Percentiles rank a stretch among this genome's conserved stretches.
phyloP scores from a whole-genome alignment of 306 rosid genomes.

The Trifolium pratense region DNA sequence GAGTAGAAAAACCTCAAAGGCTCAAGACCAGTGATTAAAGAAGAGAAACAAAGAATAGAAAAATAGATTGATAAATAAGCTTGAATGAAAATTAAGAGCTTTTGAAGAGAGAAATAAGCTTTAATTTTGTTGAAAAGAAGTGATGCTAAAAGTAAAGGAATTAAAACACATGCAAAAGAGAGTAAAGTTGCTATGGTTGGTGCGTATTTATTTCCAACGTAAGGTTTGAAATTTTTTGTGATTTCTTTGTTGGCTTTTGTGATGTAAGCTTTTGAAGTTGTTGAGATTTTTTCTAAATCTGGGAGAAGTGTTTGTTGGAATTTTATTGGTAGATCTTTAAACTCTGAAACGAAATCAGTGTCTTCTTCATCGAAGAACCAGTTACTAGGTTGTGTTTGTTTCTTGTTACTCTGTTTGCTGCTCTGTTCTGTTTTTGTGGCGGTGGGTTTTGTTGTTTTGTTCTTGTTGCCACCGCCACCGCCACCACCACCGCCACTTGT shows the following conservation, averaged over 20 bases:
- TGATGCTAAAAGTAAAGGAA: conserved; percentile 77
- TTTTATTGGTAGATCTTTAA: conserved; percentile 63
- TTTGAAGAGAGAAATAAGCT: conserved; percentile 91
- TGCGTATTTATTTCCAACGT: conserved; percentile 86
- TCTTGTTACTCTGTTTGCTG: conserved; percentile 38
- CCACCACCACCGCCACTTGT: conserved; percentile 18
- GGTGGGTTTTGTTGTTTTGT: conserved; percentile 70
- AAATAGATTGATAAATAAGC: conserved; percentile 85
- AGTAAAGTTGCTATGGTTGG: conserved; percentile 69
- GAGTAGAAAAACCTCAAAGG: conserved; percentile 87
- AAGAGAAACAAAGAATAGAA: conserved; percentile 69
- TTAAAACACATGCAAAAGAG: conserved; percentile 63
- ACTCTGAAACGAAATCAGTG: conserved; percentile 63
- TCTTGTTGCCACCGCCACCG: conserved; percentile 43
- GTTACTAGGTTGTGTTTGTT: conserved; percentile 49
- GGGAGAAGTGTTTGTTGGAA: conserved; percentile 76
- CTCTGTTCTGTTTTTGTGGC: conserved; percentile 38
- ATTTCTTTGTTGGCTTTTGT: conserved; percentile 75
- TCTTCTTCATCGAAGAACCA: conserved; percentile 63
- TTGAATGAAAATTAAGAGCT: conserved; percentile 89
- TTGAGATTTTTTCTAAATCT: conserved; percentile 79
- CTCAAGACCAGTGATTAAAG: conserved; percentile 72
- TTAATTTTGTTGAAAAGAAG: conserved; percentile 78
- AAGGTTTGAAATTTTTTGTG: conserved; percentile 75
- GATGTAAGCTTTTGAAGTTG: conserved; percentile 70